These are phyloP conservation scores for Chaetoscypha palmicola DNA, from an alignment of 2,329 filamentous ascomycete species.

Conservation along the genomic window DNA sequence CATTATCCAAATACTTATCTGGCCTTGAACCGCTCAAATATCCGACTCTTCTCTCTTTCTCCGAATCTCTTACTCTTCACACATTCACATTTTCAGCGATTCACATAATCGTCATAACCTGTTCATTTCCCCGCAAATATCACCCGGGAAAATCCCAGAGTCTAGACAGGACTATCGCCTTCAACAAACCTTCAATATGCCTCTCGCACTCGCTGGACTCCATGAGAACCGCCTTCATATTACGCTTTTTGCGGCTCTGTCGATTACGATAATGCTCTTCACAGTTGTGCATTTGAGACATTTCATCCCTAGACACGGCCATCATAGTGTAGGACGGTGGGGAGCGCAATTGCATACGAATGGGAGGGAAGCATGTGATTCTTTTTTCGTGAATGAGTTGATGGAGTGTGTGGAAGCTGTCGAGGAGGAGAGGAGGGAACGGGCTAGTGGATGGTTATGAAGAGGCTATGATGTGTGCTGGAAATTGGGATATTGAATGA, in stretches of 20 bases:
- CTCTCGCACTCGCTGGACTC: slow-evolving; percentile 3
- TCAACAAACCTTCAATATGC: no score
- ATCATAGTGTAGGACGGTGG: neutral
- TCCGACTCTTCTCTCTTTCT: no score
- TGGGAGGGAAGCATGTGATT: slow-evolving; percentile 2
- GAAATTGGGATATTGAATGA: neutral
- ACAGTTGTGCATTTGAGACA: slow-evolving; percentile 20
- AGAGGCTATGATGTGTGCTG: neutral
- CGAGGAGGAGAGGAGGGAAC: neutral
- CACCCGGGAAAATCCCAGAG: no score
- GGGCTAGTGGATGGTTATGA: neutral
- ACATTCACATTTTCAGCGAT: no score
- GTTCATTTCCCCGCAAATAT: no score
- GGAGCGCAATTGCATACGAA: neutral
- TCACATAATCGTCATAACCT: no score
- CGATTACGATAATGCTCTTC: slow-evolving; percentile 20
- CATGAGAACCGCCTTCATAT: slow-evolving; percentile 17
- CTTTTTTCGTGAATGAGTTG: slow-evolving; percentile 5
- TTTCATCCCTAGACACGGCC: slow-evolving; percentile 7
- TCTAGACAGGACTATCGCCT: no score
- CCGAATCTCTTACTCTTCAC: no score
- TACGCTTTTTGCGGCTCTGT: slow-evolving; percentile 16
- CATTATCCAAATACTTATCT: no score
- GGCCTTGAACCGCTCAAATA: no score
- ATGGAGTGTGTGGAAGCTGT: slow-evolving; percentile 3